Evolutionary conservation across 371 early-diverging fungal species (phyloP), one percentile per base, ranked within the genome.

Genomic region (Blakeslea trispora): DNA sequence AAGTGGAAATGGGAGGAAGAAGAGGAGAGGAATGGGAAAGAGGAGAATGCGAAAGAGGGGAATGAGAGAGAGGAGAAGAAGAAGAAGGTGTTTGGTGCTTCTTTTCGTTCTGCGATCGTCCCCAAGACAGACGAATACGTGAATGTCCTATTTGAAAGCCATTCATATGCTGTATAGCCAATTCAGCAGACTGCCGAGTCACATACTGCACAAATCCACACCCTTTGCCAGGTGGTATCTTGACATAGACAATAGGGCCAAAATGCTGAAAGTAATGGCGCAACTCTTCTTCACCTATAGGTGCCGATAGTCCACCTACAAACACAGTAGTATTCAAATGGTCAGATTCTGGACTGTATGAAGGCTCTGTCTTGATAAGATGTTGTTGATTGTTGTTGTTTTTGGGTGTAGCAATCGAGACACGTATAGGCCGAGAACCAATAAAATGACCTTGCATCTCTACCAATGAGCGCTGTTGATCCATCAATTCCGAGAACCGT

Each of bases 161-260:
- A 63, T 93, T 90, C 86, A 96, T 85, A 59, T 90, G 85, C 41
- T 75, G 71, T 62, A 96, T 91, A 11, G 97, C 95, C 55, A 84
- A 66, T 65, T 94, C 95, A 10, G 97, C 97, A 48, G 85, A 75
- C 18, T 81, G 82, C 9, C 93, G 78, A 59, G 86, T 82, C 14
- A 82, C 83, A 68, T 81, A 96, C 51, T 91, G 91, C 18, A 96
- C 93, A 78, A 95, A 96, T 1, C 94, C 97, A 69, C 95, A 96
- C 3, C 91, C 90, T 66, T 93, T 93, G 45, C 91, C 90, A 15
- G 88, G 89, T 24, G 95, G 95, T 53, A 96, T 94, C 64, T 93
- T 94, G 56, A 90, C 89, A 71, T 93, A 89, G 4, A 83, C 78
- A 42, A 96, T 93, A 17, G 88, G 91, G 24, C 97, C 97, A 76